Percentiles rank a stretch among this genome's conserved stretches.
phyloP scores from a whole-genome alignment of 2,329 filamentous ascomycete genomes.

The Rutstroemia sydowiana region DNA sequence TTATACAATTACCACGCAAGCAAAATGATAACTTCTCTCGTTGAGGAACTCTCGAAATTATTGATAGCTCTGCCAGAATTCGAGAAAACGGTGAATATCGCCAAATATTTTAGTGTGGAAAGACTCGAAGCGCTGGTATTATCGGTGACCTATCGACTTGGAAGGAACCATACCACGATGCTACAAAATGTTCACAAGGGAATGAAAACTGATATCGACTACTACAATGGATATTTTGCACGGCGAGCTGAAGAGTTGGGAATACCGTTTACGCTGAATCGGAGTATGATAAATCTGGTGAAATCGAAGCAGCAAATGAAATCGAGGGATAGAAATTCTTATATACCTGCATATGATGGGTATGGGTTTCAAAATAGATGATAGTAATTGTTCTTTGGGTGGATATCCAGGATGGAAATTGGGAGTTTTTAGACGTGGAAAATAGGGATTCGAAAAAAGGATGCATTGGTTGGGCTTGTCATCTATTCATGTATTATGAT shows the following conservation, averaged over 20 bases:
- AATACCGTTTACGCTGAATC: conserved; percentile 65
- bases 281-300: conserved; percentile 64
- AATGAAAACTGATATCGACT: conserved; percentile 67
- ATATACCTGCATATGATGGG: conserved; percentile 22
- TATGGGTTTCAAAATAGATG: not conserved
- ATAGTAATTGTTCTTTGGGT: too few species aligned
- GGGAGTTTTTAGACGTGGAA: too few species aligned
- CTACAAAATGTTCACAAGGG: conserved; percentile 56
- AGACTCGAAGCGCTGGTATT: conserved; percentile 55
- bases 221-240: conserved; percentile 83
- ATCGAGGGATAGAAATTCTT: conserved; percentile 19
- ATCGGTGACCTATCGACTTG: conserved; percentile 45
- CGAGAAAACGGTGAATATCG: conserved; percentile 47
- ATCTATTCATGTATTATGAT: not conserved
- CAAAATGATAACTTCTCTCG: conserved; percentile 59
- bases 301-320: conserved; percentile 52
- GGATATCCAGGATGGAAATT: too few species aligned
- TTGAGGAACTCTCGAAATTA: conserved; percentile 68
- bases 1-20: conserved; percentile 59
- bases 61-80: conserved; percentile 67
- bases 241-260: conserved; percentile 64
- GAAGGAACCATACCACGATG: conserved; percentile 51
- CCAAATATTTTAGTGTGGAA: conserved; percentile 50
- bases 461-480: too few species aligned
- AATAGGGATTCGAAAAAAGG: too few species aligned